These are phyloP conservation scores for Triangularia setosa DNA, from an alignment of 2,329 filamentous ascomycete genomes.

Conservation along the genomic window DNA sequence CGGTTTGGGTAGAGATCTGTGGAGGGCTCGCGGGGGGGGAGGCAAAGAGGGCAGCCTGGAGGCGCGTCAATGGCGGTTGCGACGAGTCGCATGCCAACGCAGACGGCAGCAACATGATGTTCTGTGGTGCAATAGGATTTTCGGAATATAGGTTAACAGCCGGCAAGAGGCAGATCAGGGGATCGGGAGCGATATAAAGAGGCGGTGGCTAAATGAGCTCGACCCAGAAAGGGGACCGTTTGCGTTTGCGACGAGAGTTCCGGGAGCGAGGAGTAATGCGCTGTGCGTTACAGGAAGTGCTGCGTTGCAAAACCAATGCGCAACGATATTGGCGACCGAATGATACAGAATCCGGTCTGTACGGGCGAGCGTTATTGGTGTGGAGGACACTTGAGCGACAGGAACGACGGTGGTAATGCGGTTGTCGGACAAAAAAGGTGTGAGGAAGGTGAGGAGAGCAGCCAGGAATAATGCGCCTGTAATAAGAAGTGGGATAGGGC, in stretches of 20 bases:
- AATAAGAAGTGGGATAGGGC: conserved; percentile 24
- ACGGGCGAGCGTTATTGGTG: not conserved
- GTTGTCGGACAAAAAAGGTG: conserved; percentile 14
- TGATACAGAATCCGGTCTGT: not conserved
- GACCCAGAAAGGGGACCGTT: conserved; percentile 4
- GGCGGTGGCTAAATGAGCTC: conserved; percentile 12
- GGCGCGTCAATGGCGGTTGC: conserved; percentile 41
- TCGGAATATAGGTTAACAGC: not conserved
- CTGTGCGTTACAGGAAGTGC: conserved; percentile 4
- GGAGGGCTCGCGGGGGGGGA: conserved; percentile 58
- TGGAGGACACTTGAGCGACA: not conserved
- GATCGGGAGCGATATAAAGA: conserved; percentile 14
- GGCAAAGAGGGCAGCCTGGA: conserved; percentile 49
- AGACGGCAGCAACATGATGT: conserved; percentile 56
- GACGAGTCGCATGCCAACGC: conserved; percentile 55
- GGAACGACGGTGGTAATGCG: conserved; percentile 17
- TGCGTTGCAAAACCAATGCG: conserved; percentile 5
- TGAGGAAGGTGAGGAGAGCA: conserved; percentile 6
- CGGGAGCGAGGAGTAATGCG: conserved; percentile 14
- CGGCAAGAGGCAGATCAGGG: not conserved
- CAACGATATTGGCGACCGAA: not conserved
- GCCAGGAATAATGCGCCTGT: conserved; percentile 28
- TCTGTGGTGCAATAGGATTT: not conserved
- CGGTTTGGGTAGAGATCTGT: conserved; percentile 40
- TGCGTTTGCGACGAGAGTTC: conserved; percentile 18